phyloP scores from a whole-genome alignment of 495 filamentous ascomycete genomes.

The Talaromyces nanjingensis region DNA sequence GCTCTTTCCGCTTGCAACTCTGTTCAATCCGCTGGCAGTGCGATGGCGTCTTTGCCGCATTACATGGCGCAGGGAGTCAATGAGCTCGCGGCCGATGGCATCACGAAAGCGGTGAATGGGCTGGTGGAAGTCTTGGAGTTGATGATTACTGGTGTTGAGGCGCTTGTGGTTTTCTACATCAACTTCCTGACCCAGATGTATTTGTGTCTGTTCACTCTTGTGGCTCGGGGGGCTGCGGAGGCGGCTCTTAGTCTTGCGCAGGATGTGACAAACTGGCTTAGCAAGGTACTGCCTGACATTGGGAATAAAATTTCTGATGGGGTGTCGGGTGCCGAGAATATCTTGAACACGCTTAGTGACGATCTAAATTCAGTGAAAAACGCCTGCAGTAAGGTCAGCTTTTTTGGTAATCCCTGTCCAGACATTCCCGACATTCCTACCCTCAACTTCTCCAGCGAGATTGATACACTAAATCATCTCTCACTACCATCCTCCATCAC shows the following conservation, averaged over 20 bases:
- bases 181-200: constrained; percentile 85
- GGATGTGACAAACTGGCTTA: constrained; percentile 65
- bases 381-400: too few species aligned
- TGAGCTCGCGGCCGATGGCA: constrained; percentile 65
- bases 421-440: constrained; percentile 32
- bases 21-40: constrained; percentile 89
- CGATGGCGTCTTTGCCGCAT: constrained; percentile 96
- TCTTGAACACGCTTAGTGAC: constrained; percentile 40
- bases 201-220: constrained; percentile 75
- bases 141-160: constrained; percentile 74
- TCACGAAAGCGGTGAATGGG: constrained; percentile 70
- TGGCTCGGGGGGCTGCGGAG: constrained; percentile 68
- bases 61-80: constrained; percentile 88
- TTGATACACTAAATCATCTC: constrained; percentile 61
- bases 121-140: constrained; percentile 69
- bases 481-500: constrained; percentile 60
- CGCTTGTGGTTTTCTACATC: constrained; percentile 82
- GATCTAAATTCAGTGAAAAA: too few species aligned
- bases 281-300: constrained; percentile 60
- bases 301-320: constrained; percentile 47
- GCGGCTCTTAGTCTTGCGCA: constrained; percentile 61
- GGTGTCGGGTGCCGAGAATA: constrained; percentile 42
- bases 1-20: constrained; percentile 81
- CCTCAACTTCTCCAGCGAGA: constrained; percentile 51
- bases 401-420: constrained; percentile 16